Base-by-base conservation (phyloP, 495 filamentous ascomycete genomes). In the Daldinia childiae region DNA sequence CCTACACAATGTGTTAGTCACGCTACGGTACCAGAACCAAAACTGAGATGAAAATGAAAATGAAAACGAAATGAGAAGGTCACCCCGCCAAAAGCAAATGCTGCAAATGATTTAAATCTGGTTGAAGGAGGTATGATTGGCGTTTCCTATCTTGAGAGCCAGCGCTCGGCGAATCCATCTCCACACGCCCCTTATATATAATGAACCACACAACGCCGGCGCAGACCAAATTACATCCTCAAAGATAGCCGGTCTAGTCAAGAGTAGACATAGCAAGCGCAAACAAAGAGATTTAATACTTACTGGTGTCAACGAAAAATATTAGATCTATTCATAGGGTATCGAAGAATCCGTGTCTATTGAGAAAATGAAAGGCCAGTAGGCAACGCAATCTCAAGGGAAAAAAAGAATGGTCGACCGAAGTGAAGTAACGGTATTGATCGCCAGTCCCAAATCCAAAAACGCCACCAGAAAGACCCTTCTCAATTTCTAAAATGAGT, bases 251-350 rank as follows among this genome's bases (percentile, higher is more conserved):
- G 48, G 59, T 52, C 43, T 34, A 57, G 14, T 17, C 14, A 54
- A 8, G 12, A 30, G 50, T 17, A 3, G 41, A 59, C 17, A 21
- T 58, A 38, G 26, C 62, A n/a, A n/a, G n/a, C n/a, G n/a, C n/a
- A n/a, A 9, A 43, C 8, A 69, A 63, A 50, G 24, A 62, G 69
- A 52, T 50, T 58, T 48, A 60, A 39, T 36, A 79, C 78, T 78
- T 59, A 80, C 78, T 62, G 72, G 65, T 68, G 68, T 57, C 62
- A 30, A 64, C 6, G 38, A 55, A 54, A 68, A 64, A 58, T 71
- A 77, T 77, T 73, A 82, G 56, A 65, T 82, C 80, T 82, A 80
- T 77, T 64, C 58, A 72, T 36, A 62, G 78, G 81, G 78, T 81
- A 81, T 80, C 77, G 76, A 73, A 68, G 68, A 71, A 73, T 58